Evolutionary conservation across 805 yeast genomes (phyloP).

Genomic region (Candida michaelii): DNA sequence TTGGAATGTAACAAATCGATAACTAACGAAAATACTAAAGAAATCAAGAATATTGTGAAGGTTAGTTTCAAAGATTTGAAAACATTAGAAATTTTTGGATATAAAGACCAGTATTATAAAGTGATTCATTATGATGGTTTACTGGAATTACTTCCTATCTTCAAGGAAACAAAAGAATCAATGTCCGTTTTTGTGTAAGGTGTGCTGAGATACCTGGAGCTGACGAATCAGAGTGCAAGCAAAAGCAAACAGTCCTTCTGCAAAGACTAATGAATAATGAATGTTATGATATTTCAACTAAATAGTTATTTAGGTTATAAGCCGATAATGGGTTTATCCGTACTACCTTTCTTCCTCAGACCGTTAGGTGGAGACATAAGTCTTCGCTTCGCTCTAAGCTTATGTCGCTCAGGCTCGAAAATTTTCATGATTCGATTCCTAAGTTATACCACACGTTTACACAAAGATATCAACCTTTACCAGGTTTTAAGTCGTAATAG

Average conservation of each 20-base stretch:
- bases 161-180: background rate
- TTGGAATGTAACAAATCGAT: background rate
- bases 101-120: background rate
- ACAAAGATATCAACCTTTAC: constrained; percentile 11
- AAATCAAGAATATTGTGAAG: background rate
- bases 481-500: constrained; percentile 67
- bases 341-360: no score
- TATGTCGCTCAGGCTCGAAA: background rate
- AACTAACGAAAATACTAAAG: background rate
- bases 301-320: no score
- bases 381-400: background rate
- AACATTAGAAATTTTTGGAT: background rate
- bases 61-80: background rate
- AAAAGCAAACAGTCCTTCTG: no score
- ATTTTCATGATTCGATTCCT: constrained; percentile 7
- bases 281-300: no score
- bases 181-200: background rate
- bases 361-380: background rate
- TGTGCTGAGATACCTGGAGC: background rate
- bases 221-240: no score
- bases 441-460: constrained; percentile 7
- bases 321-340: no score
- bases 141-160: background rate
- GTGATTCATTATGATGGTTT: background rate
- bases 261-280: no score